These are phyloP conservation scores for Hypoxylon sp. DNA, from an alignment of 2,329 filamentous ascomycete species.

Conservation along the genomic window DNA sequence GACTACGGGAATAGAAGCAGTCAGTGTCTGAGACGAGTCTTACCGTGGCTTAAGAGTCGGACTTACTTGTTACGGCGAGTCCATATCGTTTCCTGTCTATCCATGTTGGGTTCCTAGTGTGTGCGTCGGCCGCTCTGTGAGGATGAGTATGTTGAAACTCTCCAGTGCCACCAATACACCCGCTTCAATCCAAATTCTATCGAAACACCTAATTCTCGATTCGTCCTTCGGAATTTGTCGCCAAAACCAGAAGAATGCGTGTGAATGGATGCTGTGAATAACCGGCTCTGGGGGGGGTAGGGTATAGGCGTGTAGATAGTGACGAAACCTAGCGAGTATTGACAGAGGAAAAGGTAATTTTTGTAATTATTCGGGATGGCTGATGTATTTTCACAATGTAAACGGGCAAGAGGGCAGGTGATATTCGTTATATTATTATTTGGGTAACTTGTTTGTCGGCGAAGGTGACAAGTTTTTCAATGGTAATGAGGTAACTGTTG, in stretches of 20 bases:
- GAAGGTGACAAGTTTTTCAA: conserved; percentile 11
- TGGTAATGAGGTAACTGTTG: conserved; percentile 12
- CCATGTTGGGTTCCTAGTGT: conserved; percentile 58
- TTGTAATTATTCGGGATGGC: conserved; percentile 14
- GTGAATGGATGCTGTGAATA: not conserved
- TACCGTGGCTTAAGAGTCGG: conserved; percentile 9
- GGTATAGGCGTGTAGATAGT: conserved; percentile 6
- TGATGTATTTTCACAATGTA: conserved; percentile 16
- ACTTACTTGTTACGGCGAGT: conserved; percentile 85
- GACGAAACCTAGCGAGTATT: conserved; percentile 16
- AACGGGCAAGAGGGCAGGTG: conserved; percentile 2
- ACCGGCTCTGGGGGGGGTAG: conserved; percentile 6
- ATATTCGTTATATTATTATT: conserved; percentile 17
- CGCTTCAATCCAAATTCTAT: conserved; percentile 25
- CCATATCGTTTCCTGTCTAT: conserved; percentile 71
- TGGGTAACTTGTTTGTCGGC: conserved; percentile 2
- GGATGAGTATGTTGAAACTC: conserved; percentile 42
- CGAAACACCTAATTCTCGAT: conserved; percentile 10
- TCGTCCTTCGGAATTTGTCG: not conserved
- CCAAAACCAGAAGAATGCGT: conserved; percentile 19
- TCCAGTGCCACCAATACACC: conserved; percentile 30
- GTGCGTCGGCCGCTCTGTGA: conserved; percentile 34
- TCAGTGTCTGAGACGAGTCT: conserved; percentile 18
- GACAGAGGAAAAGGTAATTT: conserved; percentile 8
- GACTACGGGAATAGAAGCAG: conserved; percentile 61